Evolutionary conservation across 2,329 filamentous ascomycete species (phyloP), one percentile per base, ranked within the genome.

Genomic region (Apiospora hydei): DNA sequence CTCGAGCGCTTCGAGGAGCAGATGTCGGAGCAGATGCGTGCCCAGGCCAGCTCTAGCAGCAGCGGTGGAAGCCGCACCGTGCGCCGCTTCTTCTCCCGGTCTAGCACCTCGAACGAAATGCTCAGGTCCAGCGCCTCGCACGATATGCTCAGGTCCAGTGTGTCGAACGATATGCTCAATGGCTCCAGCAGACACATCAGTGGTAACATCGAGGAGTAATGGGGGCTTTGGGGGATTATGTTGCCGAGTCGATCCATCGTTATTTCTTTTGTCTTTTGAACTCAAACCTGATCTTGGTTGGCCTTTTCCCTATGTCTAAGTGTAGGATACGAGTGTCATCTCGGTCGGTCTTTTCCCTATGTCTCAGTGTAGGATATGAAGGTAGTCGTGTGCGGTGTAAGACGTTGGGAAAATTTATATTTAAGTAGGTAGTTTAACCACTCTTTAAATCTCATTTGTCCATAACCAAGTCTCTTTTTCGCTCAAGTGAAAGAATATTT

Each of bases 1-100:
- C 47, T 69, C 51, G 69, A 70, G 69, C 34, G 69, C n/a, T 70
- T 64, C 51, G 69, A 70, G 69, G 69, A 66, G 69, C 43, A 66
- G 41, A 34, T 46, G 24, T 46, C 57, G 11, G 53, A 66, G 69
- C 51, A 66, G 41, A 57, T 46, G 18, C 53, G 53, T 18, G 53
- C 53, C 53, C 53, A 38, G 18, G 16, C 30, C 53, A 61, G 38
- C 18, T 61, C 53, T 14, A 61, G 26, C 53, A 34, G 51, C 26
- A 18, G 51, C 51, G 24, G 26, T 14, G 26, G 53, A 26, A 24
- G 26, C 53, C 53, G 53, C 18, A 61, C 53, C 30, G 18, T 61
- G 2, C 53, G 53, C 30, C 53, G 18, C 18, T 38, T 38, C 30
- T 38, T 61, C 53, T 61, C 53, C 30, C 53, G 53, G 8, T 38